phyloP scores from a whole-genome alignment of 2,329 filamentous ascomycete genomes.

The Trichoderma koningii region DNA sequence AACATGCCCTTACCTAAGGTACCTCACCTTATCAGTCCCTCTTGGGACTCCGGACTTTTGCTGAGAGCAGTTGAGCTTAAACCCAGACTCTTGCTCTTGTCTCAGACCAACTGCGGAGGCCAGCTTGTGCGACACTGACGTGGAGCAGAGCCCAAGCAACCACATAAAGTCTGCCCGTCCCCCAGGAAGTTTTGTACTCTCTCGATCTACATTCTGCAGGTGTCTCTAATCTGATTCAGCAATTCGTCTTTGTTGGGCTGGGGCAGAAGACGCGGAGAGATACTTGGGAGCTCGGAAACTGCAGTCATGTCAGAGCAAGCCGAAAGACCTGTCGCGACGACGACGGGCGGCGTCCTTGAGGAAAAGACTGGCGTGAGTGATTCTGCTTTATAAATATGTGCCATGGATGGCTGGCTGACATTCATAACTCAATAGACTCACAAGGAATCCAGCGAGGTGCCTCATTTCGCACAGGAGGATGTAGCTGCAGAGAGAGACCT shows the following conservation, averaged over 20 bases:
- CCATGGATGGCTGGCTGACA: not conserved
- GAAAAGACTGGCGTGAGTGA: slow-evolving; percentile 3
- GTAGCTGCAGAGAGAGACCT: slow-evolving; percentile 15
- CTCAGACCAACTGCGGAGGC: not conserved
- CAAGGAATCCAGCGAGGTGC: not conserved
- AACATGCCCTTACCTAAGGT: too few relatives aligned
- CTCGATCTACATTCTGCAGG: not conserved
- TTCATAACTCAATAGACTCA: not conserved
- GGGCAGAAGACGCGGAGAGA: not conserved
- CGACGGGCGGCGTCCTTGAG: not conserved
- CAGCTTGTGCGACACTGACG: slow-evolving; percentile 2
- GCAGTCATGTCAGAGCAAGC: not conserved
- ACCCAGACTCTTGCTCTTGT: slow-evolving; percentile 1
- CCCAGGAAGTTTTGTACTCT: not conserved
- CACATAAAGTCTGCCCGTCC: not conserved
- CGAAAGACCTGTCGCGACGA: not conserved
- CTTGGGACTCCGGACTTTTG: not conserved
- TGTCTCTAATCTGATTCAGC: not conserved
- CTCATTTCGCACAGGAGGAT: not conserved
- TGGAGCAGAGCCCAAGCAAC: not conserved
- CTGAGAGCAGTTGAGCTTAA: too few relatives aligned
- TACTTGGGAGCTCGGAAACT: not conserved
- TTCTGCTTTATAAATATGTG: too few relatives aligned
- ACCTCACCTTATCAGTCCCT: not conserved
- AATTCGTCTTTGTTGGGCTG: not conserved